Evolutionary conservation across 345 rosid genomes (phyloP), one percentile per base, ranked within the genome.

Genomic region (Limnanthes douglasii): DNA sequence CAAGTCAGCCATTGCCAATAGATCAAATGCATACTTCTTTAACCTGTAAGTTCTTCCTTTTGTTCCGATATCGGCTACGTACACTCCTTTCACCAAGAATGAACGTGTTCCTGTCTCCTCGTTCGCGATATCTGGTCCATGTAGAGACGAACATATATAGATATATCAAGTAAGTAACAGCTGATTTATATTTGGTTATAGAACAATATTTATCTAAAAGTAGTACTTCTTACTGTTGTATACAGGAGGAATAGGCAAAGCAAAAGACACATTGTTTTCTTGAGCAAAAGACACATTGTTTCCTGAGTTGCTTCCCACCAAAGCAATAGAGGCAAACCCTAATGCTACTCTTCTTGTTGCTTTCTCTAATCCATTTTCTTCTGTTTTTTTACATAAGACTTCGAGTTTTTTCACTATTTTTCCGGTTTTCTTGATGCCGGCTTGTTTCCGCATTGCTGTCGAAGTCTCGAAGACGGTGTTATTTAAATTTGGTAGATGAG

Each of bases 171-270:
- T n/a, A n/a, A n/a, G n/a, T n/a, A n/a, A n/a, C n/a, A n/a, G n/a
- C n/a, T n/a, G n/a, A n/a, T n/a, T n/a, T n/a, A n/a, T n/a, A n/a
- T n/a, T n/a, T n/a, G n/a, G n/a, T n/a, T n/a, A n/a, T n/a, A n/a
- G n/a, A n/a, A n/a, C n/a, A n/a, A n/a, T n/a, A n/a, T n/a, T n/a
- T n/a, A n/a, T n/a, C n/a, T n/a, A n/a, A n/a, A n/a, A n/a, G n/a
- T n/a, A n/a, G n/a, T n/a, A n/a, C n/a, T n/a, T n/a, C 85, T 69
- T 55, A 79, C 95, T 66, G 57, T 82, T 83, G 43, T 69, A 65
- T 18, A 66, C 62, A 11, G 81, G 51, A 40, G 83, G 90, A 26
- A 69, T 45, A 0, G 78, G 70, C 19, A 88, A 54, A 26, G 79
- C 86, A 31, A 63, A 65, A 20, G 60, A 68, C 39, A 54, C 33